Conservation (phyloP, 768 basidiomycete species). For the Mycena amicta region DNA sequence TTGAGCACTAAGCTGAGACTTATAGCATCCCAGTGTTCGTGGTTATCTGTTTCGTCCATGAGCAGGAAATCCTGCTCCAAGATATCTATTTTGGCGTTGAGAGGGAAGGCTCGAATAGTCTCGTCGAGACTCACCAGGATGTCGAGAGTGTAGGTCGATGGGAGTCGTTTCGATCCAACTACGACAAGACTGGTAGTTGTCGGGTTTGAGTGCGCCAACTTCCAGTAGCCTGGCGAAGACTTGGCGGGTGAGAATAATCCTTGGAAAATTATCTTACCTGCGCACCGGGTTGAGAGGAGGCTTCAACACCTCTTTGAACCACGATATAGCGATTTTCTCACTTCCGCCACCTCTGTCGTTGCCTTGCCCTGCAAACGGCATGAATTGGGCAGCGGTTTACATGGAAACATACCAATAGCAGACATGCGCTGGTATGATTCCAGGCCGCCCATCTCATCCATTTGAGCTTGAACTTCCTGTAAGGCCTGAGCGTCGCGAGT, state of each 20-base stretch:
- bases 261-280: slow-evolving; percentile 31
- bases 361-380: slow-evolving; percentile 57
- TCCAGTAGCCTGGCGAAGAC: slow-evolving; percentile 71
- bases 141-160: slow-evolving; percentile 84
- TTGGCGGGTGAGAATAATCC: background rate
- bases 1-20: slow-evolving; percentile 67
- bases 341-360: slow-evolving; percentile 86
- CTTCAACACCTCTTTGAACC: slow-evolving; percentile 62
- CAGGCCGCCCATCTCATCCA: slow-evolving; percentile 75
- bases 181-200: slow-evolving; percentile 70
- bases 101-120: background rate
- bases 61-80: slow-evolving; percentile 84
- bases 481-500: slow-evolving; percentile 37
- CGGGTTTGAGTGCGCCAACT: slow-evolving; percentile 84
- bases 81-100: slow-evolving; percentile 45
- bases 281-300: slow-evolving; percentile 31
- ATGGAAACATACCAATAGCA: slow-evolving; percentile 34
- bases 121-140: slow-evolving; percentile 44
- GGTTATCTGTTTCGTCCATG: slow-evolving; percentile 53
- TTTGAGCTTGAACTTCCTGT: slow-evolving; percentile 57
- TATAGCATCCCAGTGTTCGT: slow-evolving; percentile 71
- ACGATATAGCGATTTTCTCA: slow-evolving; percentile 75
- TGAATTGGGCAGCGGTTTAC: background rate
- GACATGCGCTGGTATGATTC: slow-evolving; percentile 85
- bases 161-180: slow-evolving; percentile 75